phyloP scores from a whole-genome alignment of 495 filamentous ascomycete genomes.

The Podospora australis region DNA sequence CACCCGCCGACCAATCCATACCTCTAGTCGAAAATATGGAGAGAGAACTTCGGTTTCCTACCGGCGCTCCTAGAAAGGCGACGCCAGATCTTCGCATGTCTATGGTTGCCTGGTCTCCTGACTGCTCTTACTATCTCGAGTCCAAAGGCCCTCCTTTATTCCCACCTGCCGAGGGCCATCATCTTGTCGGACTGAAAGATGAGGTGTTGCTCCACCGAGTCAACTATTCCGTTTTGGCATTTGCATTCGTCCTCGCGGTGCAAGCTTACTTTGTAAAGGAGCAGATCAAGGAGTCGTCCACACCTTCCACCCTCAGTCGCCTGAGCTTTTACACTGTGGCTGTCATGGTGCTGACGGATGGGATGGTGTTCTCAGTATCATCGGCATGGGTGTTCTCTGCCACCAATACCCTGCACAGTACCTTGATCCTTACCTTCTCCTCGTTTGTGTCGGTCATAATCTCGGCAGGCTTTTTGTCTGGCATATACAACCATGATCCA shows the following conservation, averaged over 20 bases:
- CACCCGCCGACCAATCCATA: constrained; percentile 27
- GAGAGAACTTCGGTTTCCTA: constrained; percentile 76
- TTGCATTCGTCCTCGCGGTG: constrained; percentile 55
- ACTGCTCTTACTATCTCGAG: constrained; percentile 87
- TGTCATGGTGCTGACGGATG: constrained; percentile 83
- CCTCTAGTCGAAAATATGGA: constrained; percentile 63
- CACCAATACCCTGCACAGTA: constrained; percentile 58
- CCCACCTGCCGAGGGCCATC: constrained; percentile 54
- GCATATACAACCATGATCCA: constrained; percentile 74
- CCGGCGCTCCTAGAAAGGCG: constrained; percentile 63
- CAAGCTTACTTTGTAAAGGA: constrained; percentile 71
- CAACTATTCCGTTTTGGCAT: constrained; percentile 59
- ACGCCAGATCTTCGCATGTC: constrained; percentile 73
- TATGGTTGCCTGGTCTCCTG: constrained; percentile 82
- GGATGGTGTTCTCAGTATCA: constrained; percentile 54
- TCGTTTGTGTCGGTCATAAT: constrained; percentile 56
- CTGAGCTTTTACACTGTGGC: constrained; percentile 84
- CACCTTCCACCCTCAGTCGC: constrained; percentile 86
- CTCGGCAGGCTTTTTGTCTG: constrained; percentile 78
- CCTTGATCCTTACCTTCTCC: constrained; percentile 68
- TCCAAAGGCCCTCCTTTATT: constrained; percentile 75
- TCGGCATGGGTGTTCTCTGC: constrained; percentile 58
- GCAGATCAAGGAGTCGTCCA: constrained; percentile 87
- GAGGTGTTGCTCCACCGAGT: constrained; percentile 64
- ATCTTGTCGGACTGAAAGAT: constrained; percentile 70